Base-by-base conservation (phyloP, 345 rosid genomes). In the Pistacia atlantica region DNA sequence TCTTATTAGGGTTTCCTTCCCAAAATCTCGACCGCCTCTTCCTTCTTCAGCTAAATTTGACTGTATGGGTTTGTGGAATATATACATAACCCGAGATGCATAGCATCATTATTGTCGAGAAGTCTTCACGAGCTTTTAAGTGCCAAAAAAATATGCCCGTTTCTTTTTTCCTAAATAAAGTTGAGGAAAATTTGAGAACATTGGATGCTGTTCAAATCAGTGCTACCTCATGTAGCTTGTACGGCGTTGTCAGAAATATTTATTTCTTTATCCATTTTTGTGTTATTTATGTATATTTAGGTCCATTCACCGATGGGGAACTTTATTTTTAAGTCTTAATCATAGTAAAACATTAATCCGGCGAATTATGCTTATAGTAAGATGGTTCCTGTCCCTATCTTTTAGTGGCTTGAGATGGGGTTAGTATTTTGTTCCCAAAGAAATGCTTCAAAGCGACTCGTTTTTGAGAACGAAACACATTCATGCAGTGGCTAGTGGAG, bases 201-300 rank as follows among this genome's bases (percentile, higher is more conserved):
- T 87, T 80, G 92, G 89, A 81, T 87, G 81, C 94, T 82, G 88
- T 83, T 88, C 85, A 76, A 60, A 77, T 87, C 86, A 79, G 84
- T 78, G 87, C 79, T 79, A 80, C 76, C 76, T 82, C 78, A 75
- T 79, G 75, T 81, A 80, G 85, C 78, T 83, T 82, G 87, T 77
- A 85, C 88, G 82, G 79, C 62, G 48, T 37, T 84, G 82, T 81
- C 86, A 80, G 86, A 82, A 60, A 22, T 54, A 33, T 59, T 58
- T 69, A 17, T 31, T 49, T 67, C 72, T 48, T 74, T 61, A 54
- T 48, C 12, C 54, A 33, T 75, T 46, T 56, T 42, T 20, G 12
- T 31, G 37, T 1, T 69, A 4, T 42, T 8, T 65, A 11, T 59
- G 31, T 28, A 37, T 61, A 38, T 65, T 31, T 10, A 5, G 28